Base-by-base conservation (phyloP, 495 filamentous ascomycete genomes). In the Aspergillus affinis region DNA sequence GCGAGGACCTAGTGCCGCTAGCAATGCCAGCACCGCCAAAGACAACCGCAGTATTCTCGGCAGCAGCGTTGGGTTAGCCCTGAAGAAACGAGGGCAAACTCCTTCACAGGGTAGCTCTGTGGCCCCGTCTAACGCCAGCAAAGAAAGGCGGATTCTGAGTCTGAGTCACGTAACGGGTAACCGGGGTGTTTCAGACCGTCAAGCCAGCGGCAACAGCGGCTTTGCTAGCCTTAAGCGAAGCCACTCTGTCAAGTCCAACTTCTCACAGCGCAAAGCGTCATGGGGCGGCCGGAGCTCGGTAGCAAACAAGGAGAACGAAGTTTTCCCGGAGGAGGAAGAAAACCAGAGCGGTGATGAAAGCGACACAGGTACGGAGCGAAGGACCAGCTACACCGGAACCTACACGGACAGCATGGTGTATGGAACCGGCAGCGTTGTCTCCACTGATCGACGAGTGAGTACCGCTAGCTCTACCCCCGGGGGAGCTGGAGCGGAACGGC, bases 161-260 rank as follows among this genome's bases (percentile, higher is more conserved):
- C 83, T 97, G 45, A 95, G 87, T 69, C 88, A 96, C 69, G 93
- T 98, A 19, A 89, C 82, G 8, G 85, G 87, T 57, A 96, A 96
- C 67, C 79, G 87, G 6, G 87, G 88, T 12, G 74, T 78, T 57
- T 64, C 65, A 10, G 79, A 86, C 61, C 87, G 85, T 64, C 82
- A 84, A 58, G 72, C 73, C 46, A 77, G 72, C 30, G 69, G 68
- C 45, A 78, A 70, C 57, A 73, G 77, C 30, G 77, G 80, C 13
- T 68, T 83, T 50, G 72, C 75, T 2, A 79, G 71, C 32, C 63
- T 89, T 55, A 87, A 89, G 69, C 84, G 88, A 50, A 89, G 86
- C 64, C 86, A 91, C 60, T 89, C 87, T 20, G 84, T 90, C 61
- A 88, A 86, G 64, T 90, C 85, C 20, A 79, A 85, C 54, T 81